Percentiles rank a stretch among this genome's conserved stretches.
These are phyloP conservation scores for Chaetothyriales sp. DNA, from an alignment of 2,329 filamentous ascomycete species.

Conservation along the genomic window DNA sequence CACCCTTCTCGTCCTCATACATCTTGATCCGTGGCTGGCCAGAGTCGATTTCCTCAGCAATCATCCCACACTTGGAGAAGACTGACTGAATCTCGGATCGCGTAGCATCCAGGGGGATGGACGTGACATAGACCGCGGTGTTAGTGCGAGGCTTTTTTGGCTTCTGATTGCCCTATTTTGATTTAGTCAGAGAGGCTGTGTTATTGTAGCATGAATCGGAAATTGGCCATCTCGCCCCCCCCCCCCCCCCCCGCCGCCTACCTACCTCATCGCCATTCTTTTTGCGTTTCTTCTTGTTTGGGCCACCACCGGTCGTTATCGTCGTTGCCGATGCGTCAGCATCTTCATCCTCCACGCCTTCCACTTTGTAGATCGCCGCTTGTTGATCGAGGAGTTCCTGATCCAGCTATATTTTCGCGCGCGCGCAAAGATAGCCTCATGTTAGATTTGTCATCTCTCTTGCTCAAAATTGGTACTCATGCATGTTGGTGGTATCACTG, in stretches of 20 bases:
- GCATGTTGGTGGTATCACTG: not conserved
- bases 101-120: constrained; percentile 64
- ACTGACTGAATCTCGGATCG: constrained; percentile 65
- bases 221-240: too few species aligned
- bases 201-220: too few species aligned
- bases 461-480: not conserved
- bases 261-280: constrained; percentile 36
- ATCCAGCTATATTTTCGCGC: constrained; percentile 35
- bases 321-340: constrained; percentile 25
- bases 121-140: constrained; percentile 83
- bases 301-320: too few species aligned
- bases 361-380: constrained; percentile 44
- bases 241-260: too few species aligned
- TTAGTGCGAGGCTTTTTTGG: constrained; percentile 45
- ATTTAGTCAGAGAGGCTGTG: constrained; percentile 24
- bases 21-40: constrained; percentile 82
- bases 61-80: constrained; percentile 81
- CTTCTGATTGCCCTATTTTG: constrained; percentile 16
- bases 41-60: constrained; percentile 86
- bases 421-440: constrained; percentile 3
- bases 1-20: constrained; percentile 65
- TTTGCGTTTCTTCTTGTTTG: constrained; percentile 39
- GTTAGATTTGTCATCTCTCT: constrained; percentile 4
- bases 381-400: constrained; percentile 46
- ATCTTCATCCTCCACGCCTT: constrained; percentile 44